Evolutionary conservation across 2,329 filamentous ascomycete genomes (phyloP), one percentile per base, ranked within the genome.

Genomic region (Neofusicoccum parvum): DNA sequence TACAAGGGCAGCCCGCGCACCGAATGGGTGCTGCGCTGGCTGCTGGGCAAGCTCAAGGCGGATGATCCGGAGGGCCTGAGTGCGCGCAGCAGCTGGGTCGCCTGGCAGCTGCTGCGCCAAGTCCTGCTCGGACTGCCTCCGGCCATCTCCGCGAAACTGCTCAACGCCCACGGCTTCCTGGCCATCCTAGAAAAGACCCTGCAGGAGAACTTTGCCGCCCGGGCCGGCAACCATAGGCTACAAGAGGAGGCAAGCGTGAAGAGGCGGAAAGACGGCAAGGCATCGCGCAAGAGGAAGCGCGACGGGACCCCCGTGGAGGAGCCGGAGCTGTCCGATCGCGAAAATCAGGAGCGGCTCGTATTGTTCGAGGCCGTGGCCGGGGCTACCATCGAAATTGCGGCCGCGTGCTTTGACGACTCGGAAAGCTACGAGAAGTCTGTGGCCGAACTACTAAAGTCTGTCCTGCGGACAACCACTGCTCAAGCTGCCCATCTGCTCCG

Each of bases 111-210:
- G 41, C 75, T 93, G 27, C 81, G 82, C 50, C 84, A 83, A 66
- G 81, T 90, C 54, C 83, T 92, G 63, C 80, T 83, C 58, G 80
- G 87, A n/a, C 86, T 94, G 17, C 89, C 91, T 0, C 80, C 88
- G 0, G 88, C 90, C 51, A 88, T 87, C 11, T 81, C 92, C 27
- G 90, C 91, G 9, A 88, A 88, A 66, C 87, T 90, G 3, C 82
- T 96, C 6, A 88, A 87, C 23, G 88, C 93, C 66, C 83, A 89
- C 65, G 85, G 87, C 51, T 92, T 96, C 62, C 78, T 91, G 39
- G 77, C 79, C 0, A 85, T 92, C 10, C 75, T 96, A 48, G 87
- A 89, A 70, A 85, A 87, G 70, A 86, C 89, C 0, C 77, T 93
- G 54, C 82, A 86, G 54, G 89, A 92, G 58, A 72, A 73, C 67